Percentiles rank a stretch among this genome's conserved stretches.
Evolutionary conservation across 352 stramenopile genomes (phyloP).

Genomic region (Globisporangium mamillatum): DNA sequence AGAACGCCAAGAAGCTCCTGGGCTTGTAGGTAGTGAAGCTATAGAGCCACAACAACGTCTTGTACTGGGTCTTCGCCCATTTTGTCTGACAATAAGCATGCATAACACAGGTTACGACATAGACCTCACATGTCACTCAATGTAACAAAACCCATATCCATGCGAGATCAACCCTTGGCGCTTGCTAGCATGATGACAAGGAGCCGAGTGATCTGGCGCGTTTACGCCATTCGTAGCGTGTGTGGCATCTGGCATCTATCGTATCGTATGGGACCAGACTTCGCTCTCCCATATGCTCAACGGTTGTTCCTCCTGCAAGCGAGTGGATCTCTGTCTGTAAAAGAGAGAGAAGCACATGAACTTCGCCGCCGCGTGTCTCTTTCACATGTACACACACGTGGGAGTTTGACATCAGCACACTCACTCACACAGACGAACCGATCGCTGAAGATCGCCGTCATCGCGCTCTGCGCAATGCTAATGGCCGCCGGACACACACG

Average conservation of each 20-base stretch:
- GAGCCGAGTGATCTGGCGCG: not conserved
- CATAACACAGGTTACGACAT: no score
- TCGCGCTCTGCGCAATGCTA: not conserved
- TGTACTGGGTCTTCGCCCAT: not conserved
- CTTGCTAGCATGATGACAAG: not conserved
- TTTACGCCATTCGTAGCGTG: not conserved
- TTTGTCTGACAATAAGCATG: not conserved
- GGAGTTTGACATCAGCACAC: not conserved
- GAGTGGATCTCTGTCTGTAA: not conserved
- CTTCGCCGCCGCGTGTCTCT: not conserved
- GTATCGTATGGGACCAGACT: not conserved
- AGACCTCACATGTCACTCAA: not conserved
- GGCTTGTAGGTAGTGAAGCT: slow-evolving; percentile 5
- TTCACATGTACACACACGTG: not conserved
- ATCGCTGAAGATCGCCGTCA: not conserved
- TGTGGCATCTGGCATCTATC: not conserved
- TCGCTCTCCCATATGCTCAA: no score
- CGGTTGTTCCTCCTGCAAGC: not conserved
- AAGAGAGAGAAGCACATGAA: not conserved
- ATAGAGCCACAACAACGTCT: no score
- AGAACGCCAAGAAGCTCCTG: slow-evolving; percentile 37
- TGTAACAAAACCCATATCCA: not conserved
- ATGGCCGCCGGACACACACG: not conserved
- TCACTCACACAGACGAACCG: not conserved
- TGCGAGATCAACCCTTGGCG: not conserved